A percentile compares a stretch with the other conserved stretches of the same genome.
Conservation (phyloP, 768 basidiomycete species). For the Pleurotus platypus region DNA sequence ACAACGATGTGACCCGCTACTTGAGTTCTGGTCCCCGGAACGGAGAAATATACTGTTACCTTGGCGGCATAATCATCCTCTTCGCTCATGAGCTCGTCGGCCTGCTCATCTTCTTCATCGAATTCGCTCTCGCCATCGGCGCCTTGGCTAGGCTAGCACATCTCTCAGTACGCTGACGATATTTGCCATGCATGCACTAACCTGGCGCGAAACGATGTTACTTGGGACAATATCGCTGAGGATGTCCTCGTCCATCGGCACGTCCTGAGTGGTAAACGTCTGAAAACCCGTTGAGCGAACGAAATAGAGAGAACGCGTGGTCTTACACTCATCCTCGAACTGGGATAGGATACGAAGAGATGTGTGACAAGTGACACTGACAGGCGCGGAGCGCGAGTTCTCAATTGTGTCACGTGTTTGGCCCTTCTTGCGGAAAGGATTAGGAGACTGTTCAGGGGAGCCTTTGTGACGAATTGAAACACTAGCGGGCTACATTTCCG, state of each 20-base stretch:
- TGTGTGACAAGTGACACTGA: not conserved
- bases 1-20: constrained; percentile 7
- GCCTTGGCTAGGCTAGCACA: constrained; percentile 54
- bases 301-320: not conserved
- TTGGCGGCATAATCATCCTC: constrained; percentile 31
- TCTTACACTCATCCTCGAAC: constrained; percentile 2
- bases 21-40: not conserved
- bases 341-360: not conserved
- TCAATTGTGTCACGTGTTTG: no score
- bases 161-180: constrained; percentile 11
- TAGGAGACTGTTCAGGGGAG: no score
- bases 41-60: not conserved
- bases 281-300: not conserved
- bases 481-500: no score
- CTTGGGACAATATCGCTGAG: constrained; percentile 89
- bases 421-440: no score
- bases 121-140: constrained; percentile 76
- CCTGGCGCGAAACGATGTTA: constrained; percentile 88
- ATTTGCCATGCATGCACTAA: constrained; percentile 24
- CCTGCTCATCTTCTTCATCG: constrained; percentile 52
- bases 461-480: no score
- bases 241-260: constrained; percentile 65
- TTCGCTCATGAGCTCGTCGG: constrained; percentile 63
- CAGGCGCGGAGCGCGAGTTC: not conserved
- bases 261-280: constrained; percentile 2